These are phyloP conservation scores for Talaromyces sp. DNA, from an alignment of 2,329 filamentous ascomycete species.

Conservation along the genomic window DNA sequence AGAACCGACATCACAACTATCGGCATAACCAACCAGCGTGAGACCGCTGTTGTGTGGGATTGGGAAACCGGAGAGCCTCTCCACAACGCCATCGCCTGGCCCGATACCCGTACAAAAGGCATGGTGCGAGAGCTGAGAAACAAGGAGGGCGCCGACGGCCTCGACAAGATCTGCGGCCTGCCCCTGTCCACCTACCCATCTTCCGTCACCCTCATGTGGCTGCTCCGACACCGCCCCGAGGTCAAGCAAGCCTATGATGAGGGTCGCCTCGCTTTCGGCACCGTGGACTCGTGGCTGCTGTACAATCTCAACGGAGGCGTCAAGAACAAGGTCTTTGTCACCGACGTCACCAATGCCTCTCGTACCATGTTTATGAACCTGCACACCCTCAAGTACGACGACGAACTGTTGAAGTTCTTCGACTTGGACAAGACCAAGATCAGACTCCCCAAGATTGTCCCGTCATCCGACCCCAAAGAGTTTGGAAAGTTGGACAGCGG, in stretches of 20 bases:
- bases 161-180: constrained; percentile 67
- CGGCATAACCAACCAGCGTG: constrained; percentile 85
- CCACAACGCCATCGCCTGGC: constrained; percentile 83
- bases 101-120: constrained; percentile 71
- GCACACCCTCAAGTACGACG: constrained; percentile 71
- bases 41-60: constrained; percentile 85
- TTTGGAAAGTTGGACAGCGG: constrained; percentile 65
- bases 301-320: constrained; percentile 72
- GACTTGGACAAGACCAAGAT: constrained; percentile 66
- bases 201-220: constrained; percentile 76
- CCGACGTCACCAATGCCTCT: constrained; percentile 81
- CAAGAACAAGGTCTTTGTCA: constrained; percentile 65
- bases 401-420: constrained; percentile 72
- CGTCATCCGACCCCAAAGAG: constrained; percentile 66
- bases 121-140: constrained; percentile 71
- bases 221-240: constrained; percentile 64
- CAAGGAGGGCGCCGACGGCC: constrained; percentile 57
- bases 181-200: constrained; percentile 85
- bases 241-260: constrained; percentile 70
- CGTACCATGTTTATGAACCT: constrained; percentile 95
- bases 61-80: constrained; percentile 70
- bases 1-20: constrained; percentile 49
- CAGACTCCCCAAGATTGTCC: constrained; percentile 73
- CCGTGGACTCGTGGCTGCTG: constrained; percentile 81
- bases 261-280: constrained; percentile 72